Percentiles rank a stretch among this genome's conserved stretches.
Evolutionary conservation across 148 eudicot genomes (phyloP).

Genomic region (Fagopyrum esculentum): DNA sequence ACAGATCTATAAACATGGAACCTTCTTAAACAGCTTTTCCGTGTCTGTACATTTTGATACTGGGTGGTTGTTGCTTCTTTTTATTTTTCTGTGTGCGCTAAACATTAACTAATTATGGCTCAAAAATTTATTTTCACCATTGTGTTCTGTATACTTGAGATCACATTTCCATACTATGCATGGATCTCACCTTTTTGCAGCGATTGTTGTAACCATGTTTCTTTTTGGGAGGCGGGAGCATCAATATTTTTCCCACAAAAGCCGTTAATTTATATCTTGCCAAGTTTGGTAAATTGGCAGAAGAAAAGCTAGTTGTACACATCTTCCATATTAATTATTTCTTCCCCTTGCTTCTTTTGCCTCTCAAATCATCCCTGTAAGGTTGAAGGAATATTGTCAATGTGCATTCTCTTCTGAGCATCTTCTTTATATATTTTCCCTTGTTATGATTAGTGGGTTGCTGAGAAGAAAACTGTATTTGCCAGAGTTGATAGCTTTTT

Average conservation of each 20-base stretch:
- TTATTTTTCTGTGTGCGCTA: no score
- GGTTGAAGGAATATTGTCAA: neutral
- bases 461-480: no score
- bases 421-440: no score
- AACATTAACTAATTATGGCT: neutral
- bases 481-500: no score
- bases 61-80: no score
- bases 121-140: neutral
- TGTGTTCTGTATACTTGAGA: neutral
- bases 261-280: neutral
- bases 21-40: no score
- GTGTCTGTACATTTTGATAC: no score
- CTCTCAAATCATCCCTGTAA: neutral
- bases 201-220: neutral
- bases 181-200: neutral
- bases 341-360: neutral
- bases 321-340: no score
- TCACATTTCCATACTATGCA: neutral
- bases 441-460: no score
- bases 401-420: neutral
- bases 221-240: neutral
- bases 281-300: neutral
- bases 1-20: neutral
- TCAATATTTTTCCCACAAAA: neutral
- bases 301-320: neutral